Conservation (phyloP, 805 yeast species). For the Candida gorgasii region DNA sequence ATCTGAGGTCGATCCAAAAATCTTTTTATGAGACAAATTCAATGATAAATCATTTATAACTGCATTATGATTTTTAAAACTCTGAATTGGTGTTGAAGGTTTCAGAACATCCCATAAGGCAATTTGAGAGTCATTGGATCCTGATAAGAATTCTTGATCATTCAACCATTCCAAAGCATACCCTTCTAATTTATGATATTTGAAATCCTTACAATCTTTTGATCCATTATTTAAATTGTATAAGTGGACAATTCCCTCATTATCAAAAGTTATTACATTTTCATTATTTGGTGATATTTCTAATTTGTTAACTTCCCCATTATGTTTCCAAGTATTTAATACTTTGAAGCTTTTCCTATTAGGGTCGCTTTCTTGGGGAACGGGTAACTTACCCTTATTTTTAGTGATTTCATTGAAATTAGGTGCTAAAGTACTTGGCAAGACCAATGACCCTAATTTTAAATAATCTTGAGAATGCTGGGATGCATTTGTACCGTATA, state of each 20-base stretch:
- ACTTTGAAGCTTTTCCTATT: constrained; percentile 39
- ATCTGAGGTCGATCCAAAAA: constrained; percentile 74
- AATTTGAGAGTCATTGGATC: constrained; percentile 65
- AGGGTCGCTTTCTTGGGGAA: constrained; percentile 21
- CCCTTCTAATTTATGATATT: constrained; percentile 66
- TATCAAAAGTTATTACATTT: constrained; percentile 56
- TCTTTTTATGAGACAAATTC: constrained; percentile 31
- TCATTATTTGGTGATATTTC: constrained; percentile 52
- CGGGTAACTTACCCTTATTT: constrained; percentile 21
- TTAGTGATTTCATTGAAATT: constrained; percentile 30
- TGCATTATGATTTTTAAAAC: constrained; percentile 52
- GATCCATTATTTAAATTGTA: constrained; percentile 30
- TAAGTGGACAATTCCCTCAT: constrained; percentile 49
- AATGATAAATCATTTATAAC: constrained; percentile 69
- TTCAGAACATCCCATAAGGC: constrained; percentile 67
- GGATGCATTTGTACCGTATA: constrained; percentile 51
- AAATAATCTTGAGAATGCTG: constrained; percentile 44
- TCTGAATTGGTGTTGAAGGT: constrained; percentile 47
- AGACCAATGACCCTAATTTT: constrained; percentile 42
- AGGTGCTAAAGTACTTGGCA: constrained; percentile 53
- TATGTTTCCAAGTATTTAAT: constrained; percentile 55
- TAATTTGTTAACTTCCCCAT: constrained; percentile 66
- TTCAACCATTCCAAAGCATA: constrained; percentile 70
- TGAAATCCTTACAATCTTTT: constrained; percentile 32
- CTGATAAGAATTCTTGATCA: constrained; percentile 52